A percentile compares a stretch with the other conserved stretches of the same genome.
Conservation (phyloP, 2,329 filamentous ascomycete genomes). For the Arthrobotrys entomopaga region DNA sequence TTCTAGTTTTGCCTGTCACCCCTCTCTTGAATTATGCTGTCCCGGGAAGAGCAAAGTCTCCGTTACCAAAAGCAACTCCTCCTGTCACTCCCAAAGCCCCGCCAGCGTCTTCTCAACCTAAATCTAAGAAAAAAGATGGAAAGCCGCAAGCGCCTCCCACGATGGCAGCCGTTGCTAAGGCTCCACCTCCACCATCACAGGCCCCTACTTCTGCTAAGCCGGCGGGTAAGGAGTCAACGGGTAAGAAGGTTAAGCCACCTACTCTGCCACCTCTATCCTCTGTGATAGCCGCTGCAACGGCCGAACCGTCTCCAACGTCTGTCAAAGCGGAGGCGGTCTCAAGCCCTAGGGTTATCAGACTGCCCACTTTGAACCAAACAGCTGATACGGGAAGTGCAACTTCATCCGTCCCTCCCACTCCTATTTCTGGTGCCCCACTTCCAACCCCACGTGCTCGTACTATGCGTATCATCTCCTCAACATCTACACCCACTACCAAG, state of each 20-base stretch:
- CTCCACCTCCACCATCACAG: conserved; percentile 23
- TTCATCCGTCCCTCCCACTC: conserved; percentile 44
- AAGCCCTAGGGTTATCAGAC: conserved; percentile 42
- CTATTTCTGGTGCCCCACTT: conserved; percentile 29
- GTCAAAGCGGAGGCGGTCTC: conserved; percentile 29
- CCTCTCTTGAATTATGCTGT: conserved; percentile 42
- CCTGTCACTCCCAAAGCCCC: conserved; percentile 33
- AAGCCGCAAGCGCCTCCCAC: conserved; percentile 35
- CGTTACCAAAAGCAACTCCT: conserved; percentile 24
- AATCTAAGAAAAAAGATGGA: conserved; percentile 46
- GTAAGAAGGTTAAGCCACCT: conserved; percentile 50
- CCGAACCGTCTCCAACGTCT: conserved; percentile 42
- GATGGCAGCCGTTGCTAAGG: conserved; percentile 46
- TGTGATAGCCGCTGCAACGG: conserved; percentile 45
- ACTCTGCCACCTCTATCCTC: conserved; percentile 47
- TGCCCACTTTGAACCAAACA: conserved; percentile 36
- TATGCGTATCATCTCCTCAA: conserved; percentile 53
- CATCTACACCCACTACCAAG: conserved; percentile 24
- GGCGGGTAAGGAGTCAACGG: conserved; percentile 13
- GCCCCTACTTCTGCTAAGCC: conserved; percentile 18
- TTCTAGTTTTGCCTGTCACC: conserved; percentile 44
- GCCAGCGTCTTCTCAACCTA: conserved; percentile 29
- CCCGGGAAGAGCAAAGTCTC: conserved; percentile 33
- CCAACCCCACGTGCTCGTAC: conserved; percentile 43
- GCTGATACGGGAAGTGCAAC: conserved; percentile 19